Conservation (phyloP, 306 rosid genomes). For the Arachis hypogaea region DNA sequence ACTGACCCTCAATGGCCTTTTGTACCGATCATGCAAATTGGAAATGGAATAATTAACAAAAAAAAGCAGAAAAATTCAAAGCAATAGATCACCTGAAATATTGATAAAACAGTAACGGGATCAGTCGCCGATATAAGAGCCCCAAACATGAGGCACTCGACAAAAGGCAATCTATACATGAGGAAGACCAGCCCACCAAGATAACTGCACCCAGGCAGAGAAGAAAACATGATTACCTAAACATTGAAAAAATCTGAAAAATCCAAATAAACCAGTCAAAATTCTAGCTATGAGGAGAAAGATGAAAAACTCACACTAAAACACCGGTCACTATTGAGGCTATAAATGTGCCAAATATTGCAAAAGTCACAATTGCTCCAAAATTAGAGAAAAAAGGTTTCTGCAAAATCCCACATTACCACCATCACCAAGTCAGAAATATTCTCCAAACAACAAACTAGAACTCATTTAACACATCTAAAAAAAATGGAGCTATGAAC, state of each 20-base stretch:
- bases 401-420: slow-evolving; percentile 47
- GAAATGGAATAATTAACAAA: background rate
- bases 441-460: background rate
- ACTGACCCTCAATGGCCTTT: background rate
- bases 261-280: slow-evolving; percentile 22
- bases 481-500: background rate
- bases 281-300: background rate
- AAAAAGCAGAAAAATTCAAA: background rate
- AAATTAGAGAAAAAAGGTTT: slow-evolving; percentile 98
- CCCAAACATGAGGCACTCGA: slow-evolving; percentile 98
- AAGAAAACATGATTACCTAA: slow-evolving; percentile 3
- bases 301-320: slow-evolving; percentile 70
- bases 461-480: slow-evolving; percentile 12
- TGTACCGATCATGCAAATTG: slow-evolving; percentile 27
- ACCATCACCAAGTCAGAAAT: slow-evolving; percentile 22
- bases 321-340: slow-evolving; percentile 89
- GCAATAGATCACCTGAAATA: slow-evolving; percentile 75
- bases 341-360: slow-evolving; percentile 86
- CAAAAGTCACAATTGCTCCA: slow-evolving; percentile 97
- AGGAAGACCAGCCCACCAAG: slow-evolving; percentile 88
- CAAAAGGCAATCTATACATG: slow-evolving; percentile 95
- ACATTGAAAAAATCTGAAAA: slow-evolving; percentile 15
- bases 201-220: slow-evolving; percentile 64
- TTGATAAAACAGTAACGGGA: slow-evolving; percentile 96
- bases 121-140: slow-evolving; percentile 98